phyloP scores from a whole-genome alignment of 2,329 filamentous ascomycete species.

The Ophiostoma himal-ulmi region DNA sequence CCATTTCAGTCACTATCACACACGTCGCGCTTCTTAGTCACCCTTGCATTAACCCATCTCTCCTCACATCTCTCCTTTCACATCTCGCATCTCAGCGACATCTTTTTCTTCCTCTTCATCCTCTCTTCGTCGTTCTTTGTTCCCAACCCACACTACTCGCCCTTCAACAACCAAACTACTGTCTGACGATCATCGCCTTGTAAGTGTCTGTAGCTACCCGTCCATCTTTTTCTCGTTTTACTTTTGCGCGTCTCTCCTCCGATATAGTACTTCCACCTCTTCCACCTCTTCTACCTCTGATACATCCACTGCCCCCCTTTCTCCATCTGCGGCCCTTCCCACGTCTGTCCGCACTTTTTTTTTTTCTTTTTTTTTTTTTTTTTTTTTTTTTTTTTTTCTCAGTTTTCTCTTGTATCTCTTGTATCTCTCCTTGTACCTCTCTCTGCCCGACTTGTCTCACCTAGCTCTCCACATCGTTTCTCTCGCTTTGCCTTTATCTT shows the following conservation, averaged over 20 bases:
- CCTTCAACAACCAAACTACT: background rate
- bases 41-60: background rate
- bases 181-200: background rate
- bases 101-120: background rate
- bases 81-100: background rate
- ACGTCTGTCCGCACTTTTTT: background rate
- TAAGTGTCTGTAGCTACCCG: conserved; percentile 6
- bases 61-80: background rate
- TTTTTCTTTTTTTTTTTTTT: background rate
- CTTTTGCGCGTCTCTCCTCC: conserved; percentile 1
- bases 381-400: background rate
- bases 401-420: background rate
- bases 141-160: background rate
- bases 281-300: background rate
- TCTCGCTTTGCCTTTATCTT: background rate
- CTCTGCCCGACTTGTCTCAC: background rate
- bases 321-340: conserved; percentile 14
- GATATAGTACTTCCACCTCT: background rate
- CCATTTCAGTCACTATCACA: background rate
- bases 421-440: background rate
- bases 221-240: background rate
- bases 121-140: background rate
- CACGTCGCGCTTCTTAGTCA: conserved; percentile 8
- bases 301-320: background rate
- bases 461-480: conserved; percentile 9